These are phyloP conservation scores for Penicillium atrosanguineum DNA, from an alignment of 495 filamentous ascomycete genomes.

Conservation along the genomic window DNA sequence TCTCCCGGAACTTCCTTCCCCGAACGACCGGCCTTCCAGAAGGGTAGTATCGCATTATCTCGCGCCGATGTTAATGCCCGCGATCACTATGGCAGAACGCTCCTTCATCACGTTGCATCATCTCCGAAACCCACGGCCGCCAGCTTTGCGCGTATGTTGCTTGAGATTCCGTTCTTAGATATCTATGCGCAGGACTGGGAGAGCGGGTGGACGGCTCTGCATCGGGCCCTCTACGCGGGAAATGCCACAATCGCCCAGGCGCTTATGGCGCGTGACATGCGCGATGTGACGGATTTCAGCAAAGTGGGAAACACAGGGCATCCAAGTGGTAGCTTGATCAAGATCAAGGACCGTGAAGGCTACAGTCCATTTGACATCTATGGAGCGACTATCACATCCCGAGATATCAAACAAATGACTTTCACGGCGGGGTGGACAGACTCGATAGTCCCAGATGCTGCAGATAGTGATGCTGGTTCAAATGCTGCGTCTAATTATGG, in stretches of 20 bases:
- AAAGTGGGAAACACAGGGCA: conserved; percentile 46
- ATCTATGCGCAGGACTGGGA: conserved; percentile 83
- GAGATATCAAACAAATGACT: conserved; percentile 38
- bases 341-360: conserved; percentile 92
- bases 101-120: conserved; percentile 84
- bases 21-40: conserved; percentile 24
- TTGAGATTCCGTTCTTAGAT: conserved; percentile 81
- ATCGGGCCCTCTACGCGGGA: conserved; percentile 88
- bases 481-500: conserved; percentile 35
- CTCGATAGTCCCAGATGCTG: conserved; percentile 13
- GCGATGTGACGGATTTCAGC: conserved; percentile 56
- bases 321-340: conserved; percentile 66
- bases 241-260: conserved; percentile 82
- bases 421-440: conserved; percentile 22
- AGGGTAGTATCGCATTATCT: conserved; percentile 42
- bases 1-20: conserved; percentile 29
- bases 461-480: conserved; percentile 35
- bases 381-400: conserved; percentile 71
- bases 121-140: conserved; percentile 64
- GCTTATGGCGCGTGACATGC: conserved; percentile 71
- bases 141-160: conserved; percentile 70
- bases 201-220: conserved; percentile 93
- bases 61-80: conserved; percentile 77
- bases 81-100: conserved; percentile 71
- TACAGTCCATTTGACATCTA: conserved; percentile 94